Base-by-base conservation (phyloP, 1,139 yeast species). In the Saccharomycopsis hybrid region DNA sequence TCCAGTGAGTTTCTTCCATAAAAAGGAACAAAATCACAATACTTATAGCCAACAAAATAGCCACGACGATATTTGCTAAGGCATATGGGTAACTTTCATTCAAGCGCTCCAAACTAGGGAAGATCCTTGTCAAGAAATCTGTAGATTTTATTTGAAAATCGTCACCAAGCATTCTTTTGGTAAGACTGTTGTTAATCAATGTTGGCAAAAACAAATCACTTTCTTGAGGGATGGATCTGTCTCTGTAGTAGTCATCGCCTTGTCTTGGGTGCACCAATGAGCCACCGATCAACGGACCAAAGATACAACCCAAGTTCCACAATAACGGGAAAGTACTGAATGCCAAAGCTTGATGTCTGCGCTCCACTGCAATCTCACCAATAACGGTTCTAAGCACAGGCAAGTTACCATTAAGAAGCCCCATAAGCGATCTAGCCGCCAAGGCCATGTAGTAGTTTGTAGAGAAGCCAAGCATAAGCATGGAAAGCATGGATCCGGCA, bases 241-340 rank as follows among this genome's bases (percentile, higher is more conserved):
- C 29, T 9, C 24, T 13, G 35, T 50, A 50, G 31, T 24, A 51
- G 35, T 46, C 51, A 31, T 51, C 65, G 28, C 59, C 55, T 3
- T 56, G 58, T 4, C 60, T 62, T 5, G 74, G 72, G 43, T 62
- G 62, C 27, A 73, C 71, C 36, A 72, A 58, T 45, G 60, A 62
- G 30, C 66, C 85, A 68, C 62, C 85, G 39, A 80, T 68, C 57
- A 76, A 66, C 1, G 88, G 87, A 0, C 85, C 85, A 43, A 79
- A 54, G 24, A 77, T 73, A 48, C 70, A 65, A 1, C 86, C 87
- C 13, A 78, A 58, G 59, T 78, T 79, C 74, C 78, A 81, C 32
- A 80, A 65, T 47, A 80, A 63, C 0, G 86, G 83, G 66, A 80
- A 69, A 3, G 77, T 75, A 41, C 80, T 71, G 60, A 80, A 78